phyloP scores from a whole-genome alignment of 306 rosid genomes.

The Cicer yamashitae region DNA sequence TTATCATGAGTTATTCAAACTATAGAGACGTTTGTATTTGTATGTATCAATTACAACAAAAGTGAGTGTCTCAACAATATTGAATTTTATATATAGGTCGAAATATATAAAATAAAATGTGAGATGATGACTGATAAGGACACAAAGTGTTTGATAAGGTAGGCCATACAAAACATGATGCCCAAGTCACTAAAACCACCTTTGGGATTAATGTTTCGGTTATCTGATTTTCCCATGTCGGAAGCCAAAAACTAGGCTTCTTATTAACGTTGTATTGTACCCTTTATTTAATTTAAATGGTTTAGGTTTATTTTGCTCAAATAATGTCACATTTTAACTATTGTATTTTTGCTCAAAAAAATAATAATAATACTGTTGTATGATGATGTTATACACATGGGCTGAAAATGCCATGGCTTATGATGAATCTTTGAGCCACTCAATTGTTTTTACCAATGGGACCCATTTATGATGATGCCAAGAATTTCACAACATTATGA shows the following conservation, averaged over 20 bases:
- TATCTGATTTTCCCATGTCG: conserved; percentile 31
- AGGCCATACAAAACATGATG: conserved; percentile 64
- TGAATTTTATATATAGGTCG: conserved; percentile 29
- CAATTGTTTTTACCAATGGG: conserved; percentile 45
- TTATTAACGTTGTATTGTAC: conserved; percentile 25
- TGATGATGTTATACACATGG: conserved; percentile 46
- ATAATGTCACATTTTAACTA: conserved; percentile 51
- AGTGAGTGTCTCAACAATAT: conserved; percentile 56
- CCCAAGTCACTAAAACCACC: conserved; percentile 55
- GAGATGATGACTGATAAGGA: conserved; percentile 78
- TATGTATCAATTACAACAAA: conserved; percentile 68
- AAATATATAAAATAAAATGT: conserved; percentile 35
- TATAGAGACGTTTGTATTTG: conserved; percentile 44
- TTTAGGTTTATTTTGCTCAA: conserved; percentile 48
- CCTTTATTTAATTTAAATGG: conserved; percentile 15
- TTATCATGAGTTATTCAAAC: conserved; percentile 34
- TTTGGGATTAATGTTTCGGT: conserved; percentile 49
- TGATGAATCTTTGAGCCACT: conserved; percentile 48
- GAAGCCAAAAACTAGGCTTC: conserved; percentile 30
- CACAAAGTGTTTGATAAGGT: conserved; percentile 73
- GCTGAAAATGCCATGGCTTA: conserved; percentile 56
- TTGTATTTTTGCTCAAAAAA: background rate
- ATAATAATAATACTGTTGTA: background rate
- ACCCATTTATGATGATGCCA: conserved; percentile 46
- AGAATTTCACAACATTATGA: conserved; percentile 43